Conservation (phyloP, 352 stramenopile species). For the Phytopythium delawarense region DNA sequence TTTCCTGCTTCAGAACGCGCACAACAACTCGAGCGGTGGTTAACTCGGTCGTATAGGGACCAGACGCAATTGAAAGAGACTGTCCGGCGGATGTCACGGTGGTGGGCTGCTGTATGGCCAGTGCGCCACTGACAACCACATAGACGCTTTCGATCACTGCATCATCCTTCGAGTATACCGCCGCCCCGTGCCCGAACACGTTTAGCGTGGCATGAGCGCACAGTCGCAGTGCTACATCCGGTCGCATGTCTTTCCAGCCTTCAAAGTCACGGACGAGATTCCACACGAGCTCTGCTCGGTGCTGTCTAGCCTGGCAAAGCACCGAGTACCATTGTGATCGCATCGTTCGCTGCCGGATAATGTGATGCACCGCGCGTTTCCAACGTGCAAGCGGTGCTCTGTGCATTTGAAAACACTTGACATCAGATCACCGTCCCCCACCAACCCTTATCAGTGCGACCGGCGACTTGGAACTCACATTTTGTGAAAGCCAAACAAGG, state of each 20-base stretch:
- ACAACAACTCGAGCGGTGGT: slow-evolving; percentile 16
- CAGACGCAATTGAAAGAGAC: not conserved
- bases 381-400: slow-evolving; percentile 9
- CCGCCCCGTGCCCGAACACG: slow-evolving; percentile 19
- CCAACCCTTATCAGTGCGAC: not conserved
- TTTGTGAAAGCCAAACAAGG: slow-evolving; percentile 6
- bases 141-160: slow-evolving; percentile 24
- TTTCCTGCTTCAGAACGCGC: slow-evolving; percentile 21
- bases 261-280: slow-evolving; percentile 24
- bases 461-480: not conserved
- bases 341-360: slow-evolving; percentile 31
- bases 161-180: slow-evolving; percentile 30
- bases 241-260: slow-evolving; percentile 25
- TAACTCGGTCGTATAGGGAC: not conserved
- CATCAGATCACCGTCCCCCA: not conserved
- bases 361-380: slow-evolving; percentile 25
- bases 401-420: not conserved
- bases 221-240: slow-evolving; percentile 16
- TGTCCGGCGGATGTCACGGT: not conserved
- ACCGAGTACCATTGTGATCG: slow-evolving; percentile 30
- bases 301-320: slow-evolving; percentile 22
- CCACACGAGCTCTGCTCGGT: slow-evolving; percentile 33
- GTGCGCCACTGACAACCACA: slow-evolving; percentile 29
- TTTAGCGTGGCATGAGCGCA: slow-evolving; percentile 30
- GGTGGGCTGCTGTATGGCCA: slow-evolving; percentile 28